Percentiles rank a stretch among this genome's conserved stretches.
Conservation (phyloP, 306 rosid species). For the Macrotyloma uniflorum region DNA sequence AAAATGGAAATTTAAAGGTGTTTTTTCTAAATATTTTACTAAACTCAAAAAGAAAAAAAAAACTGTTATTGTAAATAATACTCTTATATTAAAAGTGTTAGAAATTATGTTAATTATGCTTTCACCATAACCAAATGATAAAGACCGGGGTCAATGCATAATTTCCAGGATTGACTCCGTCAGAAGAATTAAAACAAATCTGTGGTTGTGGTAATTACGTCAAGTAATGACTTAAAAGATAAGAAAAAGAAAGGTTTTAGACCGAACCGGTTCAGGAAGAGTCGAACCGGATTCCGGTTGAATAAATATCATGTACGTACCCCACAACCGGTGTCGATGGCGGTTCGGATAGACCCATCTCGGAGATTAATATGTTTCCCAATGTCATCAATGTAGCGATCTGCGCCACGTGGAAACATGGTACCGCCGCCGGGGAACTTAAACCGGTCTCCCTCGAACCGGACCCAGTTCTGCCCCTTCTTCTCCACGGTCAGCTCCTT, state of each 20-base stretch:
- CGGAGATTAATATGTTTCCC: conserved; percentile 67
- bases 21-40: no score
- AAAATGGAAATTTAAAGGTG: no score
- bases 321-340: conserved; percentile 99
- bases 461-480: conserved; percentile 63
- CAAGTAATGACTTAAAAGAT: neutral
- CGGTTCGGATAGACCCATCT: conserved; percentile 85
- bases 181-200: no score
- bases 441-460: conserved; percentile 61
- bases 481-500: conserved; percentile 85
- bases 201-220: neutral
- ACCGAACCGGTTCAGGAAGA: conserved; percentile 12
- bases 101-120: neutral
- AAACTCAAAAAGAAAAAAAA: no score
- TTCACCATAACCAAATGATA: neutral
- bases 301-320: conserved; percentile 46
- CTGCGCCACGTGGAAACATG: conserved; percentile 90
- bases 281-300: neutral
- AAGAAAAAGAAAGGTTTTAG: neutral
- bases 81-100: neutral
- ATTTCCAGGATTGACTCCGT: neutral
- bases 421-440: conserved; percentile 97
- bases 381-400: conserved; percentile 77
- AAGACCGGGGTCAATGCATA: neutral
- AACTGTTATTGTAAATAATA: no score